A percentile compares a stretch with the other conserved stretches of the same genome.
Evolutionary conservation across 306 rosid genomes (phyloP).

Genomic region (Quercus mongolica): DNA sequence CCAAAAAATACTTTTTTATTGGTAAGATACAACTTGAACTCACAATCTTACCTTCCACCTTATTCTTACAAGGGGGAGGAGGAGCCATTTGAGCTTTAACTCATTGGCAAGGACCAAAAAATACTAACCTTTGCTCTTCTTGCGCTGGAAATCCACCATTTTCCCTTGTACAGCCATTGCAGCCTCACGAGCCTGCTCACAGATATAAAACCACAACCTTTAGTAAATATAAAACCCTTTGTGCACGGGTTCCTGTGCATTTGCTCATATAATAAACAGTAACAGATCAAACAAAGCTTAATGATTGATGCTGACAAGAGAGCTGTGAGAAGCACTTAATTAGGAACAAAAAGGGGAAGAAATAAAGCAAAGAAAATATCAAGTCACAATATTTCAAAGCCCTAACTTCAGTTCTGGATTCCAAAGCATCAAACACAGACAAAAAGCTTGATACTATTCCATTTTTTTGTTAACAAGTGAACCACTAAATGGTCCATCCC

Average conservation of each 20-base stretch:
- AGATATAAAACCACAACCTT: slow-evolving; percentile 8
- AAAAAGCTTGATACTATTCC: not conserved
- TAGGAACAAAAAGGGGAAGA: not conserved
- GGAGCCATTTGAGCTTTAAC: too few relatives aligned
- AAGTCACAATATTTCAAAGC: not conserved
- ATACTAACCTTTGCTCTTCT: slow-evolving; percentile 84
- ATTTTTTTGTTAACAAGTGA: not conserved
- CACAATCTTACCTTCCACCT: too few relatives aligned
- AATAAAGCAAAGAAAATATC: not conserved
- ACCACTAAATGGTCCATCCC: not conserved
- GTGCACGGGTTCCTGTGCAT: not conserved
- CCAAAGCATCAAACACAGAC: not conserved
- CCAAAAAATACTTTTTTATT: not conserved
- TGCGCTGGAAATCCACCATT: slow-evolving; percentile 90
- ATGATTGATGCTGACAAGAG: not conserved
- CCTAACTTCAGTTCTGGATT: not conserved
- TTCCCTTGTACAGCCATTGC: slow-evolving; percentile 84
- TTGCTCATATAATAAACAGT: not conserved
- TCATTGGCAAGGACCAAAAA: not conserved
- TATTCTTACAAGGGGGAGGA: too few relatives aligned
- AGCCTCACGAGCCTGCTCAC: slow-evolving; percentile 92
- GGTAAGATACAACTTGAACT: too few relatives aligned
- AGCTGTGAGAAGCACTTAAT: not conserved
- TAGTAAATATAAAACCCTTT: not conserved
- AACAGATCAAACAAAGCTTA: not conserved